phyloP scores from a whole-genome alignment of 2,329 filamentous ascomycete species.

The Monosporascus ibericus region DNA sequence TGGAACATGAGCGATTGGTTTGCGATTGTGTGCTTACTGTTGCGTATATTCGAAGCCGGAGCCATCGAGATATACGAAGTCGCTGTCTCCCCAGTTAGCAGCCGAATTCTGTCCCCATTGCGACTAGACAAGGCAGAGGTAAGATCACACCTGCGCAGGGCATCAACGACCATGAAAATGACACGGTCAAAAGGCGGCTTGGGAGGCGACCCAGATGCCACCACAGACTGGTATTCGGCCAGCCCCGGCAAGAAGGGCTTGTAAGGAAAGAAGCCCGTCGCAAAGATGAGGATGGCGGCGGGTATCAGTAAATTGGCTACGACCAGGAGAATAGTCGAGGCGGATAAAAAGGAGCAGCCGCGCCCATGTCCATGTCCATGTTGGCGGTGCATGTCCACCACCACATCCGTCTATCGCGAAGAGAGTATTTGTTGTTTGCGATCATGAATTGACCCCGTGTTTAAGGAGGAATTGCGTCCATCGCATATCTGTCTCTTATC shows the following conservation, averaged over 20 bases:
- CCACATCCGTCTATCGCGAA: neutral
- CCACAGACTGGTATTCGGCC: slow-evolving; percentile 57
- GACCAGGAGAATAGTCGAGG: slow-evolving; percentile 42
- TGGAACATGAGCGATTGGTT: neutral
- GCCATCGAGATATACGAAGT: slow-evolving; percentile 79
- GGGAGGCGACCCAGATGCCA: slow-evolving; percentile 50
- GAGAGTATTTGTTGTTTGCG: neutral
- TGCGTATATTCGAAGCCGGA: slow-evolving; percentile 88
- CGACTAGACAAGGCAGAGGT: neutral
- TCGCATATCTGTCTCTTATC: too few species aligned
- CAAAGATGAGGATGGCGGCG: slow-evolving; percentile 69
- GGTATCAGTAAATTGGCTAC: slow-evolving; percentile 74
- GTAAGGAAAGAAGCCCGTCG: slow-evolving; percentile 92
- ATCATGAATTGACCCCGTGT: neutral
- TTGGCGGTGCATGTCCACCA: slow-evolving; percentile 4
- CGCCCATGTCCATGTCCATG: slow-evolving; percentile 4
- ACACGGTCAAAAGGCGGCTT: slow-evolving; percentile 77
- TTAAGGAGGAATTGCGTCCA: neutral
- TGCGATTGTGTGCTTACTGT: slow-evolving; percentile 36
- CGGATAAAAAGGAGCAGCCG: slow-evolving; percentile 20
- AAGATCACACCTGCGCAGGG: slow-evolving; percentile 66
- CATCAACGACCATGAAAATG: slow-evolving; percentile 97
- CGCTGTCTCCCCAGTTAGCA: slow-evolving; percentile 44
- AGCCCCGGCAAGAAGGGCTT: slow-evolving; percentile 88
- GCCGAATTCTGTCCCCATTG: neutral